These are phyloP conservation scores for Arthrobotrys sinensis DNA, from an alignment of 2,329 filamentous ascomycete genomes.

Conservation along the genomic window DNA sequence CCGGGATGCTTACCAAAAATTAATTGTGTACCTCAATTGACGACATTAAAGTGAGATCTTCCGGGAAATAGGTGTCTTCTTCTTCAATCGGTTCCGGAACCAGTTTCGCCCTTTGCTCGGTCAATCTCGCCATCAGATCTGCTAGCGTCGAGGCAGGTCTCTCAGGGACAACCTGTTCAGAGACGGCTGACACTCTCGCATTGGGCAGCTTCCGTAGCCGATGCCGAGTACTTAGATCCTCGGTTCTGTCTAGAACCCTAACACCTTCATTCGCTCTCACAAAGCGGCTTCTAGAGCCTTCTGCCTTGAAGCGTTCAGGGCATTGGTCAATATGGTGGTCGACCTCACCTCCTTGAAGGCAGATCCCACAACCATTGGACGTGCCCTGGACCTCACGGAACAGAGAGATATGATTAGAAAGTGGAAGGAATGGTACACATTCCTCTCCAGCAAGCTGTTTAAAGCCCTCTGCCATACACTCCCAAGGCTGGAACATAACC, in stretches of 20 bases:
- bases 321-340: constrained; percentile 46
- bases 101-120: too few species aligned
- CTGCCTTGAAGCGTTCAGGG: constrained; percentile 45
- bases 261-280: constrained; percentile 21
- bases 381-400: constrained; percentile 30
- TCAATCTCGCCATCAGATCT: too few species aligned
- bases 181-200: neutral
- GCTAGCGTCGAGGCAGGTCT: too few species aligned
- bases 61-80: neutral
- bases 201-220: neutral
- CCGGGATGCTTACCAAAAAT: neutral
- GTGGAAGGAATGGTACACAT: constrained; percentile 43
- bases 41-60: too few species aligned
- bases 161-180: neutral
- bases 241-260: constrained; percentile 1
- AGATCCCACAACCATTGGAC: constrained; percentile 39
- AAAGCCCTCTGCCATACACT: constrained; percentile 41
- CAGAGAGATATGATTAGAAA: constrained; percentile 34
- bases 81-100: too few species aligned
- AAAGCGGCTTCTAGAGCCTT: constrained; percentile 20
- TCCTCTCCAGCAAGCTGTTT: constrained; percentile 42
- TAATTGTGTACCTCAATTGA: neutral
- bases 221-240: constrained; percentile 3
- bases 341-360: constrained; percentile 18
- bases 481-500: constrained; percentile 56